These are phyloP conservation scores for Candolleomyces eurysporus DNA, from an alignment of 768 basidiomycete species.

Conservation along the genomic window DNA sequence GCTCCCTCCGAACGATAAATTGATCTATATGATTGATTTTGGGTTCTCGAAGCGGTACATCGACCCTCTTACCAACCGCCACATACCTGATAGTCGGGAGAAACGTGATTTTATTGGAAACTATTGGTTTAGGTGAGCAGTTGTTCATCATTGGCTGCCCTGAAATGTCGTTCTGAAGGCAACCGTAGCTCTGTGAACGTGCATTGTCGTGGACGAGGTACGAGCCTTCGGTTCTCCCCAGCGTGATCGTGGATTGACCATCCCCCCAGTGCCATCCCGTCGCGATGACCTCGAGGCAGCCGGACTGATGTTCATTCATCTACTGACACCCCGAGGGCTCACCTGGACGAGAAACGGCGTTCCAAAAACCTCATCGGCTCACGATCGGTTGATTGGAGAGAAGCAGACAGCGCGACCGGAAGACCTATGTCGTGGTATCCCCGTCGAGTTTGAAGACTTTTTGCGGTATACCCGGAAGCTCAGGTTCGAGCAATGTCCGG, in stretches of 20 bases:
- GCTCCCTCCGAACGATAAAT: conserved; percentile 51
- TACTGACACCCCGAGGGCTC: conserved; percentile 73
- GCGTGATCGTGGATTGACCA: conserved; percentile 1
- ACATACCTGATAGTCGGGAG: conserved; percentile 66
- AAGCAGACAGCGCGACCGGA: conserved; percentile 62
- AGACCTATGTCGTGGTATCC: conserved; percentile 66
- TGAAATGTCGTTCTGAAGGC: conserved; percentile 4
- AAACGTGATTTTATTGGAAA: conserved; percentile 80
- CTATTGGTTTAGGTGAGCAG: conserved; percentile 70
- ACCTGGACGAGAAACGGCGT: conserved; percentile 81
- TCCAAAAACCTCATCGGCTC: conserved; percentile 64
- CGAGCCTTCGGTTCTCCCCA: background rate
- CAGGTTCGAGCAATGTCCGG: conserved; percentile 65
- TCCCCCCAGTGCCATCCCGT: conserved; percentile 63
- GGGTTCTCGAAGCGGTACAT: conserved; percentile 81
- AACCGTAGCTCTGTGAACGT: conserved; percentile 59
- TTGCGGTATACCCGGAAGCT: conserved; percentile 68
- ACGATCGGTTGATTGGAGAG: conserved; percentile 60
- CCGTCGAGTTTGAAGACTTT: conserved; percentile 74
- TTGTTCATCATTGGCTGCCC: background rate
- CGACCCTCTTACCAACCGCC: conserved; percentile 59
- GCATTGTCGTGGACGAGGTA: conserved; percentile 76
- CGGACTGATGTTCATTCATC: conserved; percentile 77
- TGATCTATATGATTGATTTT: conserved; percentile 83
- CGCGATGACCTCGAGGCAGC: conserved; percentile 78